phyloP scores from a whole-genome alignment of 352 stramenopile genomes.

The Globisporangium carolinianum region DNA sequence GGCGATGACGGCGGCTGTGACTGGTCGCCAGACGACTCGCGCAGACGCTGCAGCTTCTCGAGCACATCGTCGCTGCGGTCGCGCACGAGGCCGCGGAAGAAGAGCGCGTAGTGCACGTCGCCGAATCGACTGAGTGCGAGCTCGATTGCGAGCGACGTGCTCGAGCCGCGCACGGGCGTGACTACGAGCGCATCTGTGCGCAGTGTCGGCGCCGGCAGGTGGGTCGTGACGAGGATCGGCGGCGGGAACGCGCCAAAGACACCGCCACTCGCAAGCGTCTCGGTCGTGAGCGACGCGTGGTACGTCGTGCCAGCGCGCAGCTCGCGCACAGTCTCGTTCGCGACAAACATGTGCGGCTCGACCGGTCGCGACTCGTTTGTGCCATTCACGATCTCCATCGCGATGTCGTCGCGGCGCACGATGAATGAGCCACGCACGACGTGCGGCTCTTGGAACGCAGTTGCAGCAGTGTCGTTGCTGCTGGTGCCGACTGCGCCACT shows the following conservation, averaged over 20 bases:
- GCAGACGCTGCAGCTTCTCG: not conserved
- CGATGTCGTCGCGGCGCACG: constrained; percentile 32
- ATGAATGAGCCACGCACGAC: constrained; percentile 40
- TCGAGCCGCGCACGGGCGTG: constrained; percentile 26
- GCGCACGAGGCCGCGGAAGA: constrained; percentile 49
- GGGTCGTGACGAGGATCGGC: constrained; percentile 59
- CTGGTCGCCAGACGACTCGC: constrained; percentile 3
- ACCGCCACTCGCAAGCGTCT: constrained; percentile 47
- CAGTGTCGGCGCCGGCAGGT: constrained; percentile 38
- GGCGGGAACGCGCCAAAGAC: constrained; percentile 73
- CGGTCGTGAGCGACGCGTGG: constrained; percentile 70
- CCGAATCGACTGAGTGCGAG: constrained; percentile 53
- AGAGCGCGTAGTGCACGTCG: constrained; percentile 69
- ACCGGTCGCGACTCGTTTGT: constrained; percentile 64
- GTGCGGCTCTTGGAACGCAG: constrained; percentile 17
- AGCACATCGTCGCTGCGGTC: constrained; percentile 23
- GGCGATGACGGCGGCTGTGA: not conserved
- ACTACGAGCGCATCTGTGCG: constrained; percentile 26
- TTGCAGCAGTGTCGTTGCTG: not conserved
- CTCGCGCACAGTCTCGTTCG: constrained; percentile 39
- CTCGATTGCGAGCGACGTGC: constrained; percentile 40
- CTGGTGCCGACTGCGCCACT: not conserved
- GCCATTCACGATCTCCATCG: constrained; percentile 62
- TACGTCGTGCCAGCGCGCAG: constrained; percentile 52
- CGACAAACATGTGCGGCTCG: constrained; percentile 47